Evolutionary conservation across 208 protist genomes (phyloP), one percentile per base, ranked within the genome.

Genomic region (Crithidia acanthocephali): DNA sequence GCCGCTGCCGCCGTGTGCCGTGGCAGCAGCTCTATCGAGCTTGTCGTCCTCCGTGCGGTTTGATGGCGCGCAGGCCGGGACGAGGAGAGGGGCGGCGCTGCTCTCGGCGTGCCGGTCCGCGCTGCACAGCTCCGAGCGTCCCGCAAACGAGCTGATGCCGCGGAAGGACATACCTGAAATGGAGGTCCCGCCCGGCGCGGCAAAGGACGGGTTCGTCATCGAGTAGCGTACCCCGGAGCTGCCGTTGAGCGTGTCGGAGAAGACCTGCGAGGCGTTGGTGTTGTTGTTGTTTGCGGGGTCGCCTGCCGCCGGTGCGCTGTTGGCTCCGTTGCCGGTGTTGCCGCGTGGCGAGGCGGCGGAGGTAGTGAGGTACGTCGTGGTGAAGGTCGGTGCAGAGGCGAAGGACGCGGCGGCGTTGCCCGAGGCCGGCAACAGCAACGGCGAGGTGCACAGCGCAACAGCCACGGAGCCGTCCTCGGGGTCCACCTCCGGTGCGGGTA

Each of bases 141-240:
- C 28, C 5, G 42, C 28, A 16, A 64, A 42, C 22, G 44, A 50
- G 33, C 51, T 28, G 32, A 28, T 11, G 2, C 35, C 23, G 51
- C 48, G 50, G n/a, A 61, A 67, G 11, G 58, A 73, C 22, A 23
- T 22, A 2, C 23, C 52, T 1, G 51, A 61, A 11, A 25, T n/a
- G 20, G 56, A 45, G 47, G 37, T 32, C 30, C 27, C 57, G 8
- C 27, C 45, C 15, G 30, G 32, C 3, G 42, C 53, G 22, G 64
- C 64, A 11, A 71, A 71, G 22, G 72, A 71, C 28, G 50, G 64
- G 50, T 53, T 77, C 10, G 72, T 71, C 16, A 72, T 70, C 48
- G 72, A 68, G 48, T 60, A 60, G 40, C 64, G 72, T 48, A 61
- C 58, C 3, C 57, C 64, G 23, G 40, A 61, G 42, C 23, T 33